A percentile compares a stretch with the other conserved stretches of the same genome.
These are phyloP conservation scores for Gautieria morchelliformis DNA, from an alignment of 768 basidiomycete species.

Conservation along the genomic window DNA sequence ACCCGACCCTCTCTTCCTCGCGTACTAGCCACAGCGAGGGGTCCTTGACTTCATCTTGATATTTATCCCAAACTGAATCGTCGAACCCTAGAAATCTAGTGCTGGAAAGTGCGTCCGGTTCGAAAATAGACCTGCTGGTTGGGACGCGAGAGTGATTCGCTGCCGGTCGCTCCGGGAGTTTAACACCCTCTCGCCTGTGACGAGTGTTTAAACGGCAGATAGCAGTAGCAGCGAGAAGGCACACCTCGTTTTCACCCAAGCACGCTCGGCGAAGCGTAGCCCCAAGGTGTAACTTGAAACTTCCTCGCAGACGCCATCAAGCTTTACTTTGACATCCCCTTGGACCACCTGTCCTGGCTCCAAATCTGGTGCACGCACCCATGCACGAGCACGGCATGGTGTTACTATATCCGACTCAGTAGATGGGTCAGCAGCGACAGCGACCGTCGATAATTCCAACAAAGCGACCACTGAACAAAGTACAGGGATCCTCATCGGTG, in stretches of 20 bases:
- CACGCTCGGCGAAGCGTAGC: neutral
- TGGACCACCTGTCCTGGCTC: neutral
- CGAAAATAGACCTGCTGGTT: no score
- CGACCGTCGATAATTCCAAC: no score
- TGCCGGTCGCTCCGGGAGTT: neutral
- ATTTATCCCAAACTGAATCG: neutral
- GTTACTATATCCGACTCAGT: no score
- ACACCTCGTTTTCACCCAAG: neutral
- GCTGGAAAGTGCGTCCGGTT: no score
- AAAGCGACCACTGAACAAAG: no score
- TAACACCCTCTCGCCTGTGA: neutral
- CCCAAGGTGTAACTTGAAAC: neutral
- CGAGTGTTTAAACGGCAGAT: neutral
- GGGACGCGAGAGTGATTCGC: no score
- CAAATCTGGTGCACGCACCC: slow-evolving; percentile 5
- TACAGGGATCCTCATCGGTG: no score
- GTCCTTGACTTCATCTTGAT: neutral
- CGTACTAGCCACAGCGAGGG: neutral
- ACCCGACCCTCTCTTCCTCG: slow-evolving; percentile 1
- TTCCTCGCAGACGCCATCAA: neutral
- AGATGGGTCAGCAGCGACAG: no score
- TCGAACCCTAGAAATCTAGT: no score
- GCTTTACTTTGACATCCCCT: neutral
- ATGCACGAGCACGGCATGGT: neutral
- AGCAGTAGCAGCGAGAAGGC: neutral